Evolutionary conservation across 2,329 filamentous ascomycete genomes (phyloP).

Genomic region (Penicillium freii): DNA sequence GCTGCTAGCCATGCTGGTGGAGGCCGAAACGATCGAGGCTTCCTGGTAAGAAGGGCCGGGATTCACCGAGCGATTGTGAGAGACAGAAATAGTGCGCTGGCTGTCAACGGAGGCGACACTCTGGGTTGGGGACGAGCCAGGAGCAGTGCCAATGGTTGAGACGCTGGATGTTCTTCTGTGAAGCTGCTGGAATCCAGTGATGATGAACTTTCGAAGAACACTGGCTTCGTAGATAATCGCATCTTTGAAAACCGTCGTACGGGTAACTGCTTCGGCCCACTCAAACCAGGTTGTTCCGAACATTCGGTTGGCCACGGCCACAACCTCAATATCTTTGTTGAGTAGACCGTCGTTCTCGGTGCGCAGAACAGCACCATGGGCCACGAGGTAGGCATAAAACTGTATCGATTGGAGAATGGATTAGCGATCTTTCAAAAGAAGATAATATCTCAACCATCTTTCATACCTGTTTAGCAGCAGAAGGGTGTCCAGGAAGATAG

Average conservation of each 20-base stretch:
- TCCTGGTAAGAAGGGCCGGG: not conserved
- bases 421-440: slow-evolving; percentile 3
- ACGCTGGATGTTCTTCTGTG: not conserved
- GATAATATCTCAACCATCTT: not conserved
- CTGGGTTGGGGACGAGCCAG: not conserved
- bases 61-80: not conserved
- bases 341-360: slow-evolving; percentile 1
- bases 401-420: not conserved
- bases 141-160: slow-evolving; percentile 4
- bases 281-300: slow-evolving; percentile 13
- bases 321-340: not conserved
- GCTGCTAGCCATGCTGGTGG: not conserved
- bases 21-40: not conserved
- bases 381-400: slow-evolving; percentile 10
- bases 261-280: not conserved
- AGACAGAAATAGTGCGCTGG: not conserved
- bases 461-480: slow-evolving; percentile 30
- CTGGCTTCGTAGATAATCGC: slow-evolving; percentile 5
- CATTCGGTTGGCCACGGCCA: not conserved
- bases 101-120: not conserved
- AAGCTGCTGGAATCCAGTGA: slow-evolving; percentile 7
- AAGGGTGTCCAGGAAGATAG: slow-evolving; percentile 23
- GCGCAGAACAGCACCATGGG: not conserved
- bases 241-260: not conserved
- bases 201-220: slow-evolving; percentile 9